A percentile compares a stretch with the other conserved stretches of the same genome.
Evolutionary conservation across 2,329 filamentous ascomycete species (phyloP).

Genomic region (Calonectria honghensis): DNA sequence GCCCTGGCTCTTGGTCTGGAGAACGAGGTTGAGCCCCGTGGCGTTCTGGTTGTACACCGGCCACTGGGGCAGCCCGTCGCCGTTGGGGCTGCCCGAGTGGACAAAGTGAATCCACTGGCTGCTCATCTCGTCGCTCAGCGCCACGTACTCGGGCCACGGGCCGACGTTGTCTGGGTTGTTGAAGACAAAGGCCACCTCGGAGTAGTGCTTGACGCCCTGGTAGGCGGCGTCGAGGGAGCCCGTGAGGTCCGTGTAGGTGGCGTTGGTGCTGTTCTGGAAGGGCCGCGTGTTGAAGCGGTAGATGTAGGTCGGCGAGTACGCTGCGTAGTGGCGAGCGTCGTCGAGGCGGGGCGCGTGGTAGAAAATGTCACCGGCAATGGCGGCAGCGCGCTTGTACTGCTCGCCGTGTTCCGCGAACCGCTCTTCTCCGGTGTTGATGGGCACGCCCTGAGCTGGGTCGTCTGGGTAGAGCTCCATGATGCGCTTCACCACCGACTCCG

Average conservation of each 20-base stretch:
- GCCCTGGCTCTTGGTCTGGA: conserved; percentile 9
- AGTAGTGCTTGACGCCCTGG: conserved; percentile 20
- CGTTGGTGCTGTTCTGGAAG: conserved; percentile 1
- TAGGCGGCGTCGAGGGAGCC: not conserved
- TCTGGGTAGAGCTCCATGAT: conserved; percentile 18
- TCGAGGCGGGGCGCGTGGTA: conserved; percentile 15
- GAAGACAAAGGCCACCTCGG: conserved; percentile 14
- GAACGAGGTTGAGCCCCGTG: not conserved
- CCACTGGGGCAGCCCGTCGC: not conserved
- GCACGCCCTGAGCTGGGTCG: conserved; percentile 5
- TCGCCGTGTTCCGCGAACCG: not conserved
- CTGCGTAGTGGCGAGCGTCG: conserved; percentile 12
- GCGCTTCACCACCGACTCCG: not conserved
- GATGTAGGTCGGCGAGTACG: conserved; percentile 9
- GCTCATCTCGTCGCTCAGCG: conserved; percentile 15
- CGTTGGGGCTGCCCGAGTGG: conserved; percentile 10
- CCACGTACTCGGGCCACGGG: conserved; percentile 7
- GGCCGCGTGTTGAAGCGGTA: conserved; percentile 14
- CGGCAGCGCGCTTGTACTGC: conserved; percentile 1
- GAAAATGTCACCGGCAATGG: conserved; percentile 7
- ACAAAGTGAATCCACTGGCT: conserved; percentile 20
- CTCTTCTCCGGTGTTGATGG: conserved; percentile 9
- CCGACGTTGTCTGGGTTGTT: conserved; percentile 15
- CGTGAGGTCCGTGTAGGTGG: not conserved
- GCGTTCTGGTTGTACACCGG: conserved; percentile 1